These are phyloP conservation scores for Flaveria brownii DNA, from an alignment of 129 eudicot genomes.

Conservation along the genomic window DNA sequence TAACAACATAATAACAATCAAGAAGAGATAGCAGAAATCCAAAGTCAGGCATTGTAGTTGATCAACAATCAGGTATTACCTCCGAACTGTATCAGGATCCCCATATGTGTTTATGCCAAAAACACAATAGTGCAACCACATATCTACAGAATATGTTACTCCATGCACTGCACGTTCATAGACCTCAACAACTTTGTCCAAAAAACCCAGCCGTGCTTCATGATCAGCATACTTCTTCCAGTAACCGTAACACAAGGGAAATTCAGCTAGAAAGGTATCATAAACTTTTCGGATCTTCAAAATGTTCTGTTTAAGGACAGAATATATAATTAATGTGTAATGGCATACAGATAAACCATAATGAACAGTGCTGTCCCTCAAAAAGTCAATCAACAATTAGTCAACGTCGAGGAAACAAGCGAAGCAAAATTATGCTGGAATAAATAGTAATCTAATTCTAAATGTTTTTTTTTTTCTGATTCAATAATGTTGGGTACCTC, in stretches of 20 bases:
- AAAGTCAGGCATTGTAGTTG: too few species aligned
- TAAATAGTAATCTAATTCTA: not conserved
- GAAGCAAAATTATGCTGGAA: not conserved
- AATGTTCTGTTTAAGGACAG: slow-evolving; percentile 51
- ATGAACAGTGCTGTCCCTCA: too few species aligned
- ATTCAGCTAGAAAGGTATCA: slow-evolving; percentile 86
- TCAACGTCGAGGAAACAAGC: not conserved
- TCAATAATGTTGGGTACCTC: slow-evolving; percentile 40
- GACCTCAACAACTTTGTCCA: slow-evolving; percentile 91
- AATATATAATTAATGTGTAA: not conserved
- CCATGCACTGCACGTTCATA: slow-evolving; percentile 95
- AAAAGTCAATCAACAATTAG: not conserved
- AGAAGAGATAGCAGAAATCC: too few species aligned
- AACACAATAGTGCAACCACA: slow-evolving; percentile 92
- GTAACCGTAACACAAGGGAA: slow-evolving; percentile 91
- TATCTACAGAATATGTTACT: slow-evolving; percentile 97
- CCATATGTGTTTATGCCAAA: slow-evolving; percentile 77
- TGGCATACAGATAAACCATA: not conserved
- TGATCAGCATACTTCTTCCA: slow-evolving; percentile 99
- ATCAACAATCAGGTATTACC: slow-evolving; percentile 43
- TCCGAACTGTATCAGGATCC: slow-evolving; percentile 78
- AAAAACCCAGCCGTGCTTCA: slow-evolving; percentile 79
- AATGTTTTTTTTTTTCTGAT: not conserved
- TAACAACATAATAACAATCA: too few species aligned
- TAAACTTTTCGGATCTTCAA: slow-evolving; percentile 75